phyloP scores from a whole-genome alignment of 164 flowering plant species.

The Vitis rupestris region DNA sequence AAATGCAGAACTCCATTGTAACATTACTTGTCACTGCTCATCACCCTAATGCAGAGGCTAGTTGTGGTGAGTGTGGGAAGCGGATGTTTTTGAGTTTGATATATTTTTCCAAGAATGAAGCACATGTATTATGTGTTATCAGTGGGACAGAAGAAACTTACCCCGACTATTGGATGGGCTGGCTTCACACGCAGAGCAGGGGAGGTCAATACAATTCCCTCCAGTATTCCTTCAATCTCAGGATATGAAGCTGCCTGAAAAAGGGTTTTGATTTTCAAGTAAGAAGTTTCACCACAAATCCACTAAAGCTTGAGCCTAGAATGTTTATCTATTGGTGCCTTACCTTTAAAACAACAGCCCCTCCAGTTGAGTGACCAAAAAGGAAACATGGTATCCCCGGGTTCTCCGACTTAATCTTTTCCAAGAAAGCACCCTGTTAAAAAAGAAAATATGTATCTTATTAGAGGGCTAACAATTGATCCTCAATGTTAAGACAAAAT shows the following conservation, averaged over 20 bases:
- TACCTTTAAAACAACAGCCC: slow-evolving; percentile 97
- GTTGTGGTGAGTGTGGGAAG: too few relatives aligned
- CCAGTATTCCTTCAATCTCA: slow-evolving; percentile 66
- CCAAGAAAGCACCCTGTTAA: slow-evolving; percentile 73
- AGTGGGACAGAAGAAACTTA: slow-evolving; percentile 25
- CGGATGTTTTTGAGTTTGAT: too few relatives aligned
- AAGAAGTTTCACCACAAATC: not conserved
- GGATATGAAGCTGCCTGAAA: slow-evolving; percentile 78
- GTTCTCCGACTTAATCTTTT: slow-evolving; percentile 70
- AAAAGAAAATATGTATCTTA: not conserved
- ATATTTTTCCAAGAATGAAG: not conserved
- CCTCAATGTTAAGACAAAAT: too few relatives aligned
- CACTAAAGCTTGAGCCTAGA: not conserved
- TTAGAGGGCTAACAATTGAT: too few relatives aligned
- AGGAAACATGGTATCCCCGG: slow-evolving; percentile 93
- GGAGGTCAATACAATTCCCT: slow-evolving; percentile 86
- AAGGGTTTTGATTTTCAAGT: not conserved
- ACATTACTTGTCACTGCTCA: too few relatives aligned
- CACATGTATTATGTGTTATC: not conserved
- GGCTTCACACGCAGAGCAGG: slow-evolving; percentile 98
- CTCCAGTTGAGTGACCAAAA: slow-evolving; percentile 98
- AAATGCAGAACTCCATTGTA: too few relatives aligned
- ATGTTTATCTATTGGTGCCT: not conserved
- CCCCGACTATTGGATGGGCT: slow-evolving; percentile 93
- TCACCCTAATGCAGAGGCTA: too few relatives aligned